Evolutionary conservation across 78 protist species (phyloP), one percentile per base, ranked within the genome.

Genomic region (Blattamonas nauphoetae): DNA sequence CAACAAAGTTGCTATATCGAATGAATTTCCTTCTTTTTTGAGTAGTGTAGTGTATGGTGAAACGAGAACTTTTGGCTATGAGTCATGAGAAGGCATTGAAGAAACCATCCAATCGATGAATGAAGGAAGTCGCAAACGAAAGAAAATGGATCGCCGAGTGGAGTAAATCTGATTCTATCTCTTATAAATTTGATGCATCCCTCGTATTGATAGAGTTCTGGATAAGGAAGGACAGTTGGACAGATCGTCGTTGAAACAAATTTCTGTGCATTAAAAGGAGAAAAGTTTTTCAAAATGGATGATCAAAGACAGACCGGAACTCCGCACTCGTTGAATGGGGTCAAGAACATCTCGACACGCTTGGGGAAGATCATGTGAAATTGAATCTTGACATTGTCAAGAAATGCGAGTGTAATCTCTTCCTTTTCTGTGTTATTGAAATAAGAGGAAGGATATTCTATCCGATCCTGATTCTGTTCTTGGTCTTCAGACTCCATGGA

Each of bases 301-400:
- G 41, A 79, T 38, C 41, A 32, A 21, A 55, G 71, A 21, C 83
- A 21, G 41, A 79, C 83, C 41, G 33, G 83, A 79, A 79, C 6
- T 33, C 83, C 83, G 41, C 83, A 79, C 41, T 79, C 83, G 41
- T 79, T 79, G 43, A 21, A 21, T 4, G 83, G 83, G 83, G 42
- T 32, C 21, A 79, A 79, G 21, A 79, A 79, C 4, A 79, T 4
- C 6, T 79, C 83, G 33, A 11, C 43, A 33, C 83, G 83, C 6
- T 79, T 6, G 5, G 83, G 83, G 32, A 6, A 79, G 6, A 79
- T 6, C 32, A 21, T 6, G 33, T 21, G 21, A 79, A 79, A 79
- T 79, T 79, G 83, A 4, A 32, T 4, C 32, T 36, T 6, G 6
- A 79, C 83, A 79, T 79, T 79, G 5, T 79, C 83, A 79, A 79